A percentile compares a stretch with the other conserved stretches of the same genome.
Conservation (phyloP, 768 basidiomycete species). For the Hortiboletus campestris region DNA sequence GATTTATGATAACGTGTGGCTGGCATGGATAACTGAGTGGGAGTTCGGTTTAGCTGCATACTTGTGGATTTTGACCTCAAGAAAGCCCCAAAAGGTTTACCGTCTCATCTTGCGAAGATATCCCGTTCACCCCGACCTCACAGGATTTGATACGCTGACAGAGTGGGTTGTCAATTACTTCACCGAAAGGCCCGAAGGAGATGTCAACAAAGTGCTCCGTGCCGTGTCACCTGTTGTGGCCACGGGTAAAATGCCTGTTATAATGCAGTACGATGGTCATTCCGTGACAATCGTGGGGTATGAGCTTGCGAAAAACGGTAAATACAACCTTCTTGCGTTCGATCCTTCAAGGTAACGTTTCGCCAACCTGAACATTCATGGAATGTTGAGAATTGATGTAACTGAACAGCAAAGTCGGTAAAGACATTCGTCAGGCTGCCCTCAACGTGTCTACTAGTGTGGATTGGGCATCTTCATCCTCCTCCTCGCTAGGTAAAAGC, state of each 20-base stretch:
- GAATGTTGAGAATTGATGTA: not conserved
- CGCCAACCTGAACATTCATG: conserved; percentile 1
- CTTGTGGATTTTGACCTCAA: conserved; percentile 65
- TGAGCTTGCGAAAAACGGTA: conserved; percentile 58
- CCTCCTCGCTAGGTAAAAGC: conserved; percentile 9
- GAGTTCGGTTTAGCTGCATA: conserved; percentile 40
- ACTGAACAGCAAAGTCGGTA: conserved; percentile 10
- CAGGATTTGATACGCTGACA: conserved; percentile 49
- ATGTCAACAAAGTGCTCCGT: conserved; percentile 53
- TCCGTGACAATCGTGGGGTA: conserved; percentile 87
- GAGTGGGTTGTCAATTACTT: conserved; percentile 83
- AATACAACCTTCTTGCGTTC: conserved; percentile 66
- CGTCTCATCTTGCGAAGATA: not conserved
- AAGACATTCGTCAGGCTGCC: conserved; percentile 21
- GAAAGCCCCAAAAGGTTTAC: conserved; percentile 43
- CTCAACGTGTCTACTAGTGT: conserved; percentile 6
- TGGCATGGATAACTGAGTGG: not conserved
- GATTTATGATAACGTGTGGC: conserved; percentile 23
- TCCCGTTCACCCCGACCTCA: not conserved
- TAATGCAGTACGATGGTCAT: conserved; percentile 82
- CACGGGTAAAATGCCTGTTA: conserved; percentile 73
- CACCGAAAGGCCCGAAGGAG: conserved; percentile 34
- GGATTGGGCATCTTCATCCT: conserved; percentile 11
- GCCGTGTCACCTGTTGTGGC: conserved; percentile 49
- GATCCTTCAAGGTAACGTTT: conserved; percentile 66